A percentile compares a stretch with the other conserved stretches of the same genome.
These are phyloP conservation scores for Kwoniella botswanensis DNA, from an alignment of 768 basidiomycete genomes.

Conservation along the genomic window DNA sequence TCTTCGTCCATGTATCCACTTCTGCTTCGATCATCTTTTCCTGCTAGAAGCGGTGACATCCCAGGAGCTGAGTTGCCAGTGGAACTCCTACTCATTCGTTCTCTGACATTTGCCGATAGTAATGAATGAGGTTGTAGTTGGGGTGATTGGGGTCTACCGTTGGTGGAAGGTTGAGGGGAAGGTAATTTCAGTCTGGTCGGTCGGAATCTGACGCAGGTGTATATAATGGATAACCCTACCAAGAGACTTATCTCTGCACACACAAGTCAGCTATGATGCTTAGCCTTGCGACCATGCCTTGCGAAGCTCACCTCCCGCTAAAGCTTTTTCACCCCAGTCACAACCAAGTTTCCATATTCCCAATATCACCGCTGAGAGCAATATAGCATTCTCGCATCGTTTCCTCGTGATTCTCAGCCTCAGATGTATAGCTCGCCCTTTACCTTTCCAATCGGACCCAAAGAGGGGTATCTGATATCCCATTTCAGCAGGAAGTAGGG, in stretches of 20 bases:
- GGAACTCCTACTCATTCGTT: conserved; percentile 15
- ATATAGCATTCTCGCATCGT: conserved; percentile 44
- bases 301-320: conserved; percentile 44
- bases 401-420: conserved; percentile 36
- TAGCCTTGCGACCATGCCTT: too few relatives aligned
- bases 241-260: conserved; percentile 41
- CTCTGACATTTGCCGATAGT: conserved; percentile 11
- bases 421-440: conserved; percentile 11
- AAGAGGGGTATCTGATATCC: conserved; percentile 2
- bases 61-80: conserved; percentile 11
- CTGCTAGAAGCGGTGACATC: background rate
- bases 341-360: conserved; percentile 38
- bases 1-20: conserved; percentile 24
- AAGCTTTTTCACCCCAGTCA: conserved; percentile 43
- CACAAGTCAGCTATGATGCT: background rate
- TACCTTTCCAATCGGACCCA: conserved; percentile 14
- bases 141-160: conserved; percentile 27
- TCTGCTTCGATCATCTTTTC: conserved; percentile 6
- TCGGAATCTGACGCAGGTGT: conserved; percentile 23
- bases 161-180: conserved; percentile 6
- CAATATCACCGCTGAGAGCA: conserved; percentile 36
- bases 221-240: conserved; percentile 41
- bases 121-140: conserved; percentile 10
- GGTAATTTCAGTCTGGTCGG: conserved; percentile 18
- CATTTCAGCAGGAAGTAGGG: conserved; percentile 6